Evolutionary conservation across 139 green algal genomes (phyloP).

Genomic region (Parachlorella kessleri): DNA sequence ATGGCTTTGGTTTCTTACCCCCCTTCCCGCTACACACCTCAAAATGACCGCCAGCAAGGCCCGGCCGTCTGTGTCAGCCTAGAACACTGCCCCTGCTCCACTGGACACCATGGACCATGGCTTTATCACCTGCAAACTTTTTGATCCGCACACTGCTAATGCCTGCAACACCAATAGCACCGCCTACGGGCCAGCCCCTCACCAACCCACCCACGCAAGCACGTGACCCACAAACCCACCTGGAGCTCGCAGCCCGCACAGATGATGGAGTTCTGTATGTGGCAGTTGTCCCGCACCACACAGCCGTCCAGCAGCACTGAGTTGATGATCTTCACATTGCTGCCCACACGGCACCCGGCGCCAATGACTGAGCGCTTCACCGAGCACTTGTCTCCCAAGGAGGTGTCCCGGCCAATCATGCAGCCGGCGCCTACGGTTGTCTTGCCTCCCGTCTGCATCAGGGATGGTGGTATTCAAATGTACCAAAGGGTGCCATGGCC

Average conservation of each 20-base stretch:
- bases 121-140: too few relatives aligned
- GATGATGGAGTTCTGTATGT: slow-evolving; percentile 79
- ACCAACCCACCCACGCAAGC: neutral
- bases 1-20: too few relatives aligned
- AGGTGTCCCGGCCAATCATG: slow-evolving; percentile 69
- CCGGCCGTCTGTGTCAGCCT: too few relatives aligned
- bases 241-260: neutral
- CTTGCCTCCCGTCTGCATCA: slow-evolving; percentile 66
- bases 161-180: too few relatives aligned
- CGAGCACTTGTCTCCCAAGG: slow-evolving; percentile 84
- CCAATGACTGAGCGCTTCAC: slow-evolving; percentile 90
- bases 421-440: slow-evolving; percentile 66
- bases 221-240: neutral
- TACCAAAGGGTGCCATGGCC: too few relatives aligned
- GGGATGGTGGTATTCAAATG: too few relatives aligned
- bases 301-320: slow-evolving; percentile 67
- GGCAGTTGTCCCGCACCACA: slow-evolving; percentile 48
- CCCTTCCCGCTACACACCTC: too few relatives aligned
- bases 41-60: too few relatives aligned
- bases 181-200: neutral
- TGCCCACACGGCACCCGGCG: slow-evolving; percentile 65
- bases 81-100: too few relatives aligned
- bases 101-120: too few relatives aligned
- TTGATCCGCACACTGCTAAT: too few relatives aligned
- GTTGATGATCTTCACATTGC: slow-evolving; percentile 80